A percentile compares a stretch with the other conserved stretches of the same genome.
Evolutionary conservation across 345 rosid species (phyloP).

Genomic region (Citrus maxima): DNA sequence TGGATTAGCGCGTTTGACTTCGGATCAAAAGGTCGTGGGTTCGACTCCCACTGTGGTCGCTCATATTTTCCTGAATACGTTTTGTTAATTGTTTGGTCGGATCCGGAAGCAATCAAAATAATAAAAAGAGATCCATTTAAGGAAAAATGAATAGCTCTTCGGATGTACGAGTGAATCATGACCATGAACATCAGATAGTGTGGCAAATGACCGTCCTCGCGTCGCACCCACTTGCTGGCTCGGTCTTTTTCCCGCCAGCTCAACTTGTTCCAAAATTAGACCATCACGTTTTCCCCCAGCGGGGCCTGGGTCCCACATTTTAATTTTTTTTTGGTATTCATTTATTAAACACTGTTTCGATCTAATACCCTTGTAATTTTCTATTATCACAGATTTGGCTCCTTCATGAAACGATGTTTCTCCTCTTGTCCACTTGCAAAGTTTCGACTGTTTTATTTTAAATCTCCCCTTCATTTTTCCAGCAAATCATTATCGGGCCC

Average conservation of each 20-base stretch:
- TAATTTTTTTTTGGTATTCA: no score
- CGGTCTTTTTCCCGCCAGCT: constrained; percentile 5
- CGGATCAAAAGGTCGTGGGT: constrained; percentile 99
- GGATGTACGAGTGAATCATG: no score
- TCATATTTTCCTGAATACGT: no score
- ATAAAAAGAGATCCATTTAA: background rate
- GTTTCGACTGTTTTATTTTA: no score
- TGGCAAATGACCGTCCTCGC: background rate
- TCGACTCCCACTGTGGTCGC: constrained; percentile 93
- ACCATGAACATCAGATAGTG: no score
- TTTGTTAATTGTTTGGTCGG: no score
- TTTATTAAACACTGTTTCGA: background rate
- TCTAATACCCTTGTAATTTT: background rate
- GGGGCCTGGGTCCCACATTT: background rate
- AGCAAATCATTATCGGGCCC: background rate
- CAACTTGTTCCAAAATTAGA: background rate
- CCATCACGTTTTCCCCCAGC: background rate
- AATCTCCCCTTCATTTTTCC: background rate
- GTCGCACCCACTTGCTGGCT: background rate
- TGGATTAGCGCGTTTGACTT: constrained; percentile 99
- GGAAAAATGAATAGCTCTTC: no score
- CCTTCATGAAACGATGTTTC: background rate
- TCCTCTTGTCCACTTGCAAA: background rate
- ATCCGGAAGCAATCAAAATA: no score
- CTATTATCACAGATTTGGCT: background rate